Evolutionary conservation across 176 grass and related monocot genomes (phyloP).

Genomic region (Triticum aestivum): IWGSC_CS_RefSeq_v2.1 NC_057803.1:518735222-518735721

Average conservation of each 20-base stretch:
- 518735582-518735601: constrained; percentile 68
- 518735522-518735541: constrained; percentile 80
- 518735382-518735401: constrained; percentile 91
- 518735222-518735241: neutral
- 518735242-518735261: neutral
- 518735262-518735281: constrained; percentile 40
- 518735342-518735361: constrained; percentile 88
- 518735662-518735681: constrained; percentile 11
- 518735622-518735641: neutral
- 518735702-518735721: neutral
- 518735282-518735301: constrained; percentile 68
- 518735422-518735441: constrained; percentile 85
- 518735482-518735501: constrained; percentile 86
- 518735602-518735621: constrained; percentile 13
- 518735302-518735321: constrained; percentile 52
- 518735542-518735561: constrained; percentile 86
- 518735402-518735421: constrained; percentile 87
- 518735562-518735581: constrained; percentile 83
- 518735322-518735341: constrained; percentile 92
- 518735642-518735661: neutral
- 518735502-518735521: constrained; percentile 99
- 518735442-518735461: constrained; percentile 97
- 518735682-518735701: neutral
- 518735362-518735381: constrained; percentile 92
- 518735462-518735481: constrained; percentile 86